Evolutionary conservation across 192 early-diverging fungal species (phyloP), one percentile per base, ranked within the genome.

Genomic region (Backusella westeae): DNA sequence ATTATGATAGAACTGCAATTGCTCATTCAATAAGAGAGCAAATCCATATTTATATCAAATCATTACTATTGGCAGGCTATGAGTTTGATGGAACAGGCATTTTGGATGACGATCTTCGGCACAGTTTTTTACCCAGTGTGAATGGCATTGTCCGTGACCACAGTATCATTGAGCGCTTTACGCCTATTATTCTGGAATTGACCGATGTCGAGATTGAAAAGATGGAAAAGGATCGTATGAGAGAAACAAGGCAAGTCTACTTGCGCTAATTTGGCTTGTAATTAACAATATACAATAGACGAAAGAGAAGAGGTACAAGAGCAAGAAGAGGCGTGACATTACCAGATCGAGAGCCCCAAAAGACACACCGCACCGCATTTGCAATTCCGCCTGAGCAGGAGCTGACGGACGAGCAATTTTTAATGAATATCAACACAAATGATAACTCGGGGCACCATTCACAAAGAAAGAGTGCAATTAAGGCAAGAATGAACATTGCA

Each of bases 11-110:
- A 78, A 95, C 96, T 0, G 94, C 96, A 0, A 94, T 96, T 42
- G 92, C 96, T 2, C 96, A 97, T 80, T 89, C 94, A 3, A 95
- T 97, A n/a, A 88, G 96, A 19, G 97, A 99, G 75, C 97, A 99
- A 85, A 85, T 98, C 8, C 91, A 95, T 74, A 89, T 89, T 4
- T 95, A 91, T 81, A 90, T 87, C 36, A 96, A 96, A 80, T 94
- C 95, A 10, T 84, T 97, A 26, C 80, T 96, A 32, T 84, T 96
- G 35, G 88, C 94, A 0, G 94, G 94, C 8, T 94, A 97, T 75
- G 85, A 87, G 8, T 95, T 96, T 76, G 89, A 93, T 46, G 93
- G 92, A 26, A 83, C 80, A 21, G 78, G 89, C 36, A 85, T 94
- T n/a, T 87, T 92, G 36, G 97, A 98, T 79, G 90, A 92, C 12